Evolutionary conservation across 2,329 filamentous ascomycete species (phyloP), one percentile per base, ranked within the genome.

Genomic region (Aspergillus floridensis): DNA sequence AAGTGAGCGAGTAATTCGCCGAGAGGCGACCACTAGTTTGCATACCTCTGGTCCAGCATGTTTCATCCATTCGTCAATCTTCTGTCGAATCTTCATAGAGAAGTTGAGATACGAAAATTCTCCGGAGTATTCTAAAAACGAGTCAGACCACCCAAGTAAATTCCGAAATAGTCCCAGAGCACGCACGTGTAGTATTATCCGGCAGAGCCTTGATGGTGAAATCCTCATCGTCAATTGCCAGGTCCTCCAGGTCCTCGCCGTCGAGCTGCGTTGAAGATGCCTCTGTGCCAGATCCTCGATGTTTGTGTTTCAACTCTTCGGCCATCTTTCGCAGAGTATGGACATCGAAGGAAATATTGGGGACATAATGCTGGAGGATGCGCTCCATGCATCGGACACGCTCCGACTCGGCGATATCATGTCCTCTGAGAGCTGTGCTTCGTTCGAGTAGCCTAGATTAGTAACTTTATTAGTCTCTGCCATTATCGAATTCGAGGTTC

Each of bases 351-450:
- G 72, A 72, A 60, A 78, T 72, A 49, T 79, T 75, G n/a, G 80
- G 80, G 44, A 77, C 71, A 63, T 79, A 81, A 57, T 82, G 77
- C 7, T 74, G 72, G n/a, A 83, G 70, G 44, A 83, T 74, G 32
- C 76, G 77, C 67, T 83, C 81, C 80, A 83, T 77, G 58, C 70
- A 74, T 41, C 67, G 71, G 38, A 74, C 66, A 11, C 76, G 73
- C 60, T 77, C 73, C 31, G 68, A 65, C 51, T 77, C 74, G 19
- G 68, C 64, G 38, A 76, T 66, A 19, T 76, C 73, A 68, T 75
- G 66, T 55, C 69, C 70, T 59, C 63, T 73, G 49, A 70, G 63
- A 7, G 68, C 72, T 19, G 65, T 69, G 35, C 67, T 70, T 46
- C 69, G 68, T 60, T 72, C 72, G 49, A 71, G 64, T 41, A 72